Conservation (phyloP, 305 asterid species). For the Petunia hybrid region DNA sequence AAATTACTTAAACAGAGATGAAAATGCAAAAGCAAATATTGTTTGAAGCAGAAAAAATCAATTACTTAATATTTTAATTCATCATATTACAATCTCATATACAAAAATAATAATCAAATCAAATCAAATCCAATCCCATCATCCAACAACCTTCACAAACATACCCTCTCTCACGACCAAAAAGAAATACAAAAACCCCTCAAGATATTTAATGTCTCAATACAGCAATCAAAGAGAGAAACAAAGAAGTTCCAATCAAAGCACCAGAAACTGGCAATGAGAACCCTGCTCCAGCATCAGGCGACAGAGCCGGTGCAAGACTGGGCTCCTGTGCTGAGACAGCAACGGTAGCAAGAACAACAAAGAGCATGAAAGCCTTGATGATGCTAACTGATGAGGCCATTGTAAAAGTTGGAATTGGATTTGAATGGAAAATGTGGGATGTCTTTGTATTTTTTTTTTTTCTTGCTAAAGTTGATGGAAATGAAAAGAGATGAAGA, state of each 20-base stretch:
- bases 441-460: not conserved
- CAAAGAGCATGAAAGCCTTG: conserved; percentile 23
- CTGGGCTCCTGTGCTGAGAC: conserved; percentile 14
- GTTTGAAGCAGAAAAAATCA: not conserved
- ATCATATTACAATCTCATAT: not conserved
- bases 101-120: not conserved
- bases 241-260: conserved; percentile 22
- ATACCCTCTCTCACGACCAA: not conserved
- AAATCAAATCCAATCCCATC: not conserved
- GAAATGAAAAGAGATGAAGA: not conserved
- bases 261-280: conserved; percentile 26
- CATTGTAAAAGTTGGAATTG: not conserved
- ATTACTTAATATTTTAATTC: not conserved
- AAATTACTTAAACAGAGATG: no score
- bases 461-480: no score
- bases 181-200: not conserved
- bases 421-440: not conserved
- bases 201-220: not conserved
- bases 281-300: conserved; percentile 28
- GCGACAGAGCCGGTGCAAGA: conserved; percentile 23
- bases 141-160: not conserved
- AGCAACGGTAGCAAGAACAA: not conserved
- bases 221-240: conserved; percentile 12
- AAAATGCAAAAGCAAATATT: not conserved
- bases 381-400: not conserved